phyloP scores from a whole-genome alignment of 2,329 filamentous ascomycete species.

The Rutstroemia sp. region DNA sequence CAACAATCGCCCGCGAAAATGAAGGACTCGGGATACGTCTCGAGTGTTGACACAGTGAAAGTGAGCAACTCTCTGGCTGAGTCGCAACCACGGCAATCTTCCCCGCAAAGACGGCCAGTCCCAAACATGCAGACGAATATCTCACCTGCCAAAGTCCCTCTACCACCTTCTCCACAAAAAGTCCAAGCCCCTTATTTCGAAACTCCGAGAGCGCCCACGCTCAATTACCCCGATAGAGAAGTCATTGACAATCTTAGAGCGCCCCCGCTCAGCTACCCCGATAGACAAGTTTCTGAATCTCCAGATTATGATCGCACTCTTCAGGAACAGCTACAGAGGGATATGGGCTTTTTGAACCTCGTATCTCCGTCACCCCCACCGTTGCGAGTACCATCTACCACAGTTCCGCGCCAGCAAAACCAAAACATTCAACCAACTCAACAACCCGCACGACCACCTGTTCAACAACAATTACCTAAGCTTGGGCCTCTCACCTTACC shows the following conservation, averaged over 20 bases:
- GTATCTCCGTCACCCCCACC: slow-evolving; percentile 25
- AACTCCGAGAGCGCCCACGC: slow-evolving; percentile 43
- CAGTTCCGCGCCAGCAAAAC: slow-evolving; percentile 18
- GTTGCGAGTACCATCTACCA: slow-evolving; percentile 8
- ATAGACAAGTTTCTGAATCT: slow-evolving; percentile 40
- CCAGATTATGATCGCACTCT: slow-evolving; percentile 54
- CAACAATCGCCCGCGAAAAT: slow-evolving; percentile 46
- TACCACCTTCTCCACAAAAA: slow-evolving; percentile 53
- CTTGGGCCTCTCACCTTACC: slow-evolving; percentile 30
- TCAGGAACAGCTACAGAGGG: slow-evolving; percentile 56
- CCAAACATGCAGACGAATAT: slow-evolving; percentile 24
- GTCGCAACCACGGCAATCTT: slow-evolving; percentile 47
- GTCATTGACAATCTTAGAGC: slow-evolving; percentile 38
- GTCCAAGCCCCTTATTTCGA: slow-evolving; percentile 32
- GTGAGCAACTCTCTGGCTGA: slow-evolving; percentile 34
- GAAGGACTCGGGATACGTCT: slow-evolving; percentile 32
- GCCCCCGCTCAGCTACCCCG: slow-evolving; percentile 38
- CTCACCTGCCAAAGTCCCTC: slow-evolving; percentile 53
- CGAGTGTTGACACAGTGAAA: slow-evolving; percentile 47
- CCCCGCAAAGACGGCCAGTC: slow-evolving; percentile 52
- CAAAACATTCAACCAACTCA: slow-evolving; percentile 14
- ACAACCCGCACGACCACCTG: slow-evolving; percentile 20
- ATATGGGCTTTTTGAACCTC: slow-evolving; percentile 51
- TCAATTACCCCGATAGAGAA: slow-evolving; percentile 35
- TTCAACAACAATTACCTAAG: slow-evolving; percentile 31